Base-by-base conservation (phyloP, 768 basidiomycete species). In the Rhodosporidiobolus odoratus region DNA sequence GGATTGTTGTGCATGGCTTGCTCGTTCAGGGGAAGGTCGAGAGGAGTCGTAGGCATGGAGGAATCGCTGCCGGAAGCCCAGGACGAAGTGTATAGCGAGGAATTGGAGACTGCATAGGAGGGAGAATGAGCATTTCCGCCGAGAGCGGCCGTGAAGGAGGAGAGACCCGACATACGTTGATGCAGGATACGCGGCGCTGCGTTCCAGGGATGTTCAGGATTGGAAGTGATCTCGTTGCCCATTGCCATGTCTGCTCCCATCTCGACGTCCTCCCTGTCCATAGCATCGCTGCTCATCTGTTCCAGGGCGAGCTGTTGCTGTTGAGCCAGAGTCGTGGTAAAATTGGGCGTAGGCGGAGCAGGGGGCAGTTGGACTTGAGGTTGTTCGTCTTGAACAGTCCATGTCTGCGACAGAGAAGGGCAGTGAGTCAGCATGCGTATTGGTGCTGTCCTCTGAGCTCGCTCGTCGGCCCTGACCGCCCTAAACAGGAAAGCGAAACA, bases 141-240 rank as follows among this genome's bases (percentile, higher is more conserved):
- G n/a, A n/a, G n/a, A n/a, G n/a, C n/a, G n/a, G n/a, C n/a, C n/a
- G n/a, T n/a, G n/a, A n/a, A n/a, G n/a, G n/a, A n/a, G n/a, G n/a
- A n/a, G n/a, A n/a, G n/a, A n/a, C n/a, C n/a, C n/a, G 25, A 41
- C 58, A 34, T n/a, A 64, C 62, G 13, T 41, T 70, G 69, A 45
- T 65, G 58, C 7, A 30, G 16, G 63, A 70, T 70, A 19, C 54
- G 4, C 37, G 60, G 61, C 10, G 64, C 58, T 4, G 35, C 30
- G 30, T 57, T 70, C 69, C 69, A 71, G 25, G 69, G 65, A 41
- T 71, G 69, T 1, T 5, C 10, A 52, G 69, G 69, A 34, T 71
- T 71, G 17, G 47, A 17, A 25, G 15, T 12, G 19, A 57, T 38
- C 7, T 9, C 32, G 34, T 52, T 48, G 27, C 45, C 54, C 23